Percentiles rank a stretch among this genome's conserved stretches.
Evolutionary conservation across 1,139 yeast genomes (phyloP).

Genomic region (Blastobotrys apis): DNA sequence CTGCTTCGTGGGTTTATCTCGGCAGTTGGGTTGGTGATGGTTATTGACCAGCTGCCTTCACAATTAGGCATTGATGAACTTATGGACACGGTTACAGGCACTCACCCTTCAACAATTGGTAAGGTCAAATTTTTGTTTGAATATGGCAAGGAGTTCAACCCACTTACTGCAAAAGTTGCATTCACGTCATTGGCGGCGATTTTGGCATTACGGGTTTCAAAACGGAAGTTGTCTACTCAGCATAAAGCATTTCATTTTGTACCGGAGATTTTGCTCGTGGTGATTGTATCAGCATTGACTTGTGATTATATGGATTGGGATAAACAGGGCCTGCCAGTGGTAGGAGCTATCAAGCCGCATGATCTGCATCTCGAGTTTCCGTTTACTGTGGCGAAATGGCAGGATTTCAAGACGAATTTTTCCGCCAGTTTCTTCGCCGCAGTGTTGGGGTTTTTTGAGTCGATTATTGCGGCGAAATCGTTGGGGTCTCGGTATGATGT

Average conservation of each 20-base stretch:
- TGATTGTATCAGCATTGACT: slow-evolving; percentile 55
- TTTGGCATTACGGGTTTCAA: slow-evolving; percentile 29
- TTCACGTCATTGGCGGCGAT: slow-evolving; percentile 32
- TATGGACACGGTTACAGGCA: slow-evolving; percentile 47
- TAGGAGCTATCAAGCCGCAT: slow-evolving; percentile 60
- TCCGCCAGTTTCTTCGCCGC: slow-evolving; percentile 62
- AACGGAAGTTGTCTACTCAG: slow-evolving; percentile 19
- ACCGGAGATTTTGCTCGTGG: slow-evolving; percentile 82
- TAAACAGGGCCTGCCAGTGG: slow-evolving; percentile 54
- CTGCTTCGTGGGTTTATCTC: slow-evolving; percentile 83
- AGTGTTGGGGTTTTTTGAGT: slow-evolving; percentile 85
- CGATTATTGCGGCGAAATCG: slow-evolving; percentile 84
- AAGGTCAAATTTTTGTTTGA: slow-evolving; percentile 56
- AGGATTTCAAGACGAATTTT: slow-evolving; percentile 36
- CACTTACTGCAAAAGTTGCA: slow-evolving; percentile 34
- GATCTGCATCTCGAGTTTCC: slow-evolving; percentile 48
- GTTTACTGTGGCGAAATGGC: slow-evolving; percentile 36
- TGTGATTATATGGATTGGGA: slow-evolving; percentile 56
- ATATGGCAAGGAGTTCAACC: slow-evolving; percentile 38
- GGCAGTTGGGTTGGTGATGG: slow-evolving; percentile 91
- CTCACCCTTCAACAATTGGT: slow-evolving; percentile 67
- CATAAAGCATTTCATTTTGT: slow-evolving; percentile 43
- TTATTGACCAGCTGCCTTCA: slow-evolving; percentile 68
- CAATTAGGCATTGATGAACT: slow-evolving; percentile 59
- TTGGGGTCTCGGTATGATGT: slow-evolving; percentile 34